Evolutionary conservation across 768 basidiomycete species (phyloP).

Genomic region (Kwoniella europaea): DNA sequence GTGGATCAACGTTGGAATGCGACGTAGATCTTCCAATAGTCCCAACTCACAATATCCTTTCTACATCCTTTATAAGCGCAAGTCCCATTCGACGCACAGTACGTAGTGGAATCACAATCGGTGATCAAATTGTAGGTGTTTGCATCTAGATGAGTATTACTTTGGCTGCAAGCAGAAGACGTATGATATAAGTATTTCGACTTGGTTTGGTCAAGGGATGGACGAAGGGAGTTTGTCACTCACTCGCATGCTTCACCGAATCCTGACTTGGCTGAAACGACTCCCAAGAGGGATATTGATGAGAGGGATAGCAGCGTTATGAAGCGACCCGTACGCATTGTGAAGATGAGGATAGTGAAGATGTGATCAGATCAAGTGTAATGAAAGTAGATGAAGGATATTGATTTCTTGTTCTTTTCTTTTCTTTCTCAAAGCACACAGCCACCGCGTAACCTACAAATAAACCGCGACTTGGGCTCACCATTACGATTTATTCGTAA

Average conservation of each 20-base stretch:
- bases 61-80: conserved; percentile 75
- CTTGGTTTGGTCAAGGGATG: background rate
- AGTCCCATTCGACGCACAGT: conserved; percentile 65
- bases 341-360: background rate
- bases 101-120: conserved; percentile 75
- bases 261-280: conserved; percentile 30
- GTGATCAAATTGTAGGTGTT: conserved; percentile 80
- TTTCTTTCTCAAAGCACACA: background rate
- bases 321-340: background rate
- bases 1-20: no score
- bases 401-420: background rate
- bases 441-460: background rate
- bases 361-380: background rate
- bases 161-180: conserved; percentile 52
- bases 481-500: no score
- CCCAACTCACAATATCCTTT: conserved; percentile 72
- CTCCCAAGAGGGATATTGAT: conserved; percentile 2
- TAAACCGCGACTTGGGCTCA: background rate
- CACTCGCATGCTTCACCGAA: conserved; percentile 50
- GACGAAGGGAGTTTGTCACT: conserved; percentile 12
- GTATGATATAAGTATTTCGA: background rate
- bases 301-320: background rate
- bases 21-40: no score
- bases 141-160: conserved; percentile 70
- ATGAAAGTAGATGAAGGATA: background rate